Conservation (phyloP, 306 rosid species). For the Lathyrus oleraceus region DNA sequence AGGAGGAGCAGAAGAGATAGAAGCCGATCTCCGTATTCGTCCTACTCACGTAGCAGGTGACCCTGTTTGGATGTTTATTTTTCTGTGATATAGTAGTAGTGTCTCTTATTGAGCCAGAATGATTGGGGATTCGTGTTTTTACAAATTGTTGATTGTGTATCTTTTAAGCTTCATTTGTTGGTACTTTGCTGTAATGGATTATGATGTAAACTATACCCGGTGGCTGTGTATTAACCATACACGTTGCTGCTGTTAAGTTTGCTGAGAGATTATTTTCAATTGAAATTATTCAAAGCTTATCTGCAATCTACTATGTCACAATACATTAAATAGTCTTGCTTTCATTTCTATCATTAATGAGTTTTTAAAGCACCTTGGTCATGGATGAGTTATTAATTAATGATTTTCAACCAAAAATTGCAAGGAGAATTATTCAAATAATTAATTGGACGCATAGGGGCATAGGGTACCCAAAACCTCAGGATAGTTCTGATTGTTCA, state of each 20-base stretch:
- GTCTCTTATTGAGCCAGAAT: conserved; percentile 26
- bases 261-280: background rate
- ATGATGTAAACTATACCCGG: background rate
- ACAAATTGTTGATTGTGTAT: conserved; percentile 37
- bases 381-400: background rate
- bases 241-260: background rate
- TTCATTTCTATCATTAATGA: background rate
- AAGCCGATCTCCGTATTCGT: conserved; percentile 82
- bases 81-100: conserved; percentile 22
- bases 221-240: background rate
- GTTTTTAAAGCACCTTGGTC: background rate
- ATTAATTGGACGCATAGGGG: background rate
- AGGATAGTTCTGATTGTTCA: background rate
- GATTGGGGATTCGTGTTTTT: conserved; percentile 38
- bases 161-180: conserved; percentile 35
- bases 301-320: background rate
- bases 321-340: background rate
- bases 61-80: conserved; percentile 55
- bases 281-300: background rate
- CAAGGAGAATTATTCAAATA: background rate
- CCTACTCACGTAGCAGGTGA: conserved; percentile 84
- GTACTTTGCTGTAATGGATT: conserved; percentile 17
- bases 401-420: background rate
- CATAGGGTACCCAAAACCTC: background rate
- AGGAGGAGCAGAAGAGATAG: conserved; percentile 81